phyloP scores from a whole-genome alignment of 129 eudicot species.

The Tanacetum coccineum region DNA sequence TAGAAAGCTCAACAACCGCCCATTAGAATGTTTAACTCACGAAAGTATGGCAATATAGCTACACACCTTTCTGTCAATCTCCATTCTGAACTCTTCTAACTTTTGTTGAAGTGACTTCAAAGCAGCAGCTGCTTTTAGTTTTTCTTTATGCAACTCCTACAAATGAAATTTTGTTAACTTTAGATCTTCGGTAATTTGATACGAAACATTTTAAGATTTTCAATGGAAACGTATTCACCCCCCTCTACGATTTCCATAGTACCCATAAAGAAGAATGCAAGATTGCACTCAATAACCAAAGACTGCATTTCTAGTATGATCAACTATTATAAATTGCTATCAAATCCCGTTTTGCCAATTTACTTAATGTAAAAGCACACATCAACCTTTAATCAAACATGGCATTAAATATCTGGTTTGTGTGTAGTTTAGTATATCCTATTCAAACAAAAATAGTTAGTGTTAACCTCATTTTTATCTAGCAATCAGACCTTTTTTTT shows the following conservation, averaged over 20 bases:
- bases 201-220: no score
- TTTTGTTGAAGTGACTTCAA: constrained; percentile 89
- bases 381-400: no score
- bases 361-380: not conserved
- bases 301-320: not conserved
- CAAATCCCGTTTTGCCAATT: not conserved
- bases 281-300: no score
- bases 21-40: constrained; percentile 2
- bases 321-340: not conserved
- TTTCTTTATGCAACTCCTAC: constrained; percentile 84
- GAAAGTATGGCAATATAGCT: constrained; percentile 3
- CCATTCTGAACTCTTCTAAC: constrained; percentile 68
- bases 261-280: not conserved
- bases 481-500: no score
- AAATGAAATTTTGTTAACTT: no score
- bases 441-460: no score
- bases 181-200: no score
- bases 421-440: no score
- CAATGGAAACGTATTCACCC: no score
- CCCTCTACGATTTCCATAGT: no score
- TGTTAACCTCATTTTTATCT: no score
- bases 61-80: constrained; percentile 76
- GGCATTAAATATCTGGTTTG: no score
- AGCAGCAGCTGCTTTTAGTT: constrained; percentile 87
- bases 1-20: constrained; percentile 6